phyloP scores from a whole-genome alignment of 148 eudicot species.

The Cornus kousa region DNA sequence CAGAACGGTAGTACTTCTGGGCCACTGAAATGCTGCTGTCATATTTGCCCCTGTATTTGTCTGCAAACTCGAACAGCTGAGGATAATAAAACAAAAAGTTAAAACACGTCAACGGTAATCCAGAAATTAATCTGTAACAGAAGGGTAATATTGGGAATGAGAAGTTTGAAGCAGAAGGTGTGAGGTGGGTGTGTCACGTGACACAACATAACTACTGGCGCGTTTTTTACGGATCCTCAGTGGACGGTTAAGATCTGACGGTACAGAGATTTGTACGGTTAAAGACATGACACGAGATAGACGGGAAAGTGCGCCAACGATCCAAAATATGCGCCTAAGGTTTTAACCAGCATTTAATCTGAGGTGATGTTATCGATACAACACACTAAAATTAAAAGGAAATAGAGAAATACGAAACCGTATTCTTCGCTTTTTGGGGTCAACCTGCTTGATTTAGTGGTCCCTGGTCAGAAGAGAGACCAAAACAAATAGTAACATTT shows the following conservation, averaged over 20 bases:
- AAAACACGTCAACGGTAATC: neutral
- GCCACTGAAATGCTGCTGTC: constrained; percentile 91
- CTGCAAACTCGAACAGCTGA: constrained; percentile 89
- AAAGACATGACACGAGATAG: constrained; percentile 19
- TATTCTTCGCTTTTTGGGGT: neutral
- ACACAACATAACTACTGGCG: constrained; percentile 2
- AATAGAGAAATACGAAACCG: neutral
- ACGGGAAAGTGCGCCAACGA: constrained; percentile 13
- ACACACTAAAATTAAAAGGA: neutral
- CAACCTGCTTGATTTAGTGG: too few relatives aligned
- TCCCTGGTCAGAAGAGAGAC: too few relatives aligned
- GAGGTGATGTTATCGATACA: neutral
- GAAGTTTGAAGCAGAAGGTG: neutral
- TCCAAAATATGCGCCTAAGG: constrained; percentile 18
- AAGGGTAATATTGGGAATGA: constrained; percentile 12
- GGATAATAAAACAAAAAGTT: constrained; percentile 3
- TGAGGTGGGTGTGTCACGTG: constrained; percentile 31
- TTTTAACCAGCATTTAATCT: constrained; percentile 4
- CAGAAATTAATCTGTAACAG: neutral
- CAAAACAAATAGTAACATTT: too few relatives aligned
- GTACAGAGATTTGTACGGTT: constrained; percentile 11
- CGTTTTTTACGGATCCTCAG: constrained; percentile 19
- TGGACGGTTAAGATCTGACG: constrained; percentile 43
- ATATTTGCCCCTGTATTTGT: constrained; percentile 97
- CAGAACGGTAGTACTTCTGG: constrained; percentile 93